Conservation (phyloP, 148 eudicot genomes). For the Rhododendron ferrugineum region DNA sequence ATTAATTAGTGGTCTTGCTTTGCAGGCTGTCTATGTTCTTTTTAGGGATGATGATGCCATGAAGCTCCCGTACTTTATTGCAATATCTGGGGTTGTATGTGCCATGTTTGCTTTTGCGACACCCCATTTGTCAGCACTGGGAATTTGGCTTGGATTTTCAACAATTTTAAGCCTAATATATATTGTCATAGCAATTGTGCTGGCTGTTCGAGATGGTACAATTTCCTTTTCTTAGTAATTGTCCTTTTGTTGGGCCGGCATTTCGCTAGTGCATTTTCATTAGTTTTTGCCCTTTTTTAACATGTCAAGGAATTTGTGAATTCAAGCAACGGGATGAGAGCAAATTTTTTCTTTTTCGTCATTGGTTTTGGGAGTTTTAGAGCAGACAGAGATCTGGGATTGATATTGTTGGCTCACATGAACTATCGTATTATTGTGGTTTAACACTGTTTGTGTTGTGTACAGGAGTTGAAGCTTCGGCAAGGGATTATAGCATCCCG, state of each 20-base stretch:
- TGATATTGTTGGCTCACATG: not conserved
- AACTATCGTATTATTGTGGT: not conserved
- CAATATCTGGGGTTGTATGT: constrained; percentile 70
- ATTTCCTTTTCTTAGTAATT: constrained; percentile 1
- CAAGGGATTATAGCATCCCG: constrained; percentile 64
- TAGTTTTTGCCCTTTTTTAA: not conserved
- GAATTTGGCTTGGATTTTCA: constrained; percentile 82
- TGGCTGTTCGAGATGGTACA: constrained; percentile 75
- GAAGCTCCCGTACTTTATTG: constrained; percentile 86
- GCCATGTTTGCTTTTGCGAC: constrained; percentile 72
- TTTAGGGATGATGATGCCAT: constrained; percentile 44
- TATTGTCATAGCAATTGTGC: constrained; percentile 60
- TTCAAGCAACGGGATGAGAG: not conserved
- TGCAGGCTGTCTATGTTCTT: constrained; percentile 72
- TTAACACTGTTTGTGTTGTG: not conserved
- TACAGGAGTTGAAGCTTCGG: constrained; percentile 55
- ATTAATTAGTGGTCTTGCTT: constrained; percentile 1
- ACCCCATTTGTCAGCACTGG: constrained; percentile 83
- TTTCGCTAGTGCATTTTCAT: not conserved
- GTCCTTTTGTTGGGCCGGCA: not conserved
- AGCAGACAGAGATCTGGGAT: not conserved
- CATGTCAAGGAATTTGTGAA: not conserved
- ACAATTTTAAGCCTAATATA: constrained; percentile 73
- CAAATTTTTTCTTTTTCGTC: not conserved
- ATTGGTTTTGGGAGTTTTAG: not conserved